Conservation (phyloP, 2,329 filamentous ascomycete species). For the Aureobasidium namibiae region DNA sequence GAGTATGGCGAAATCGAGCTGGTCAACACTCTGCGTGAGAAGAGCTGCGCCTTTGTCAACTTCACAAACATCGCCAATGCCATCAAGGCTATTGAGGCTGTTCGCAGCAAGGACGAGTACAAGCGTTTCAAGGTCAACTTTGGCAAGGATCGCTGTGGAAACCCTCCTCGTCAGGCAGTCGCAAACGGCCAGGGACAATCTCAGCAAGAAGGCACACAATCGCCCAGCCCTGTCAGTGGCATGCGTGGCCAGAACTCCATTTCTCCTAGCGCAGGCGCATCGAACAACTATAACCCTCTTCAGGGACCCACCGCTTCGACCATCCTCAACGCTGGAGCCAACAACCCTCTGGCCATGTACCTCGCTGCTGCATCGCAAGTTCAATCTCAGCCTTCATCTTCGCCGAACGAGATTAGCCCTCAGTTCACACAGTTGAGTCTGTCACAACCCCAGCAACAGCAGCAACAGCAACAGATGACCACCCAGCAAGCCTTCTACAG, state of each 20-base stretch:
- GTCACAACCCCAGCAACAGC: slow-evolving; percentile 42
- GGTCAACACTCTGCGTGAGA: slow-evolving; percentile 92
- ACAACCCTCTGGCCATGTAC: slow-evolving; percentile 90
- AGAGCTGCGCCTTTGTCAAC: slow-evolving; percentile 99
- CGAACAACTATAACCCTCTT: slow-evolving; percentile 50
- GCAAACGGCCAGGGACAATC: slow-evolving; percentile 53
- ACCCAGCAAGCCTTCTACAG: slow-evolving; percentile 78
- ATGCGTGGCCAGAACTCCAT: slow-evolving; percentile 51
- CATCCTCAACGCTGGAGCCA: slow-evolving; percentile 68
- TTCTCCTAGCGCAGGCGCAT: slow-evolving; percentile 50
- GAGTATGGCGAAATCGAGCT: slow-evolving; percentile 97
- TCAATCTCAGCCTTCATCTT: slow-evolving; percentile 43
- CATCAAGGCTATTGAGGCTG: slow-evolving; percentile 97
- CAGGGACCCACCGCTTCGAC: slow-evolving; percentile 59
- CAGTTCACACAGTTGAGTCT: slow-evolving; percentile 28
- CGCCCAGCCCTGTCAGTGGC: slow-evolving; percentile 50
- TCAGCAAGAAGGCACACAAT: slow-evolving; percentile 51
- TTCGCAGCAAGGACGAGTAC: slow-evolving; percentile 92
- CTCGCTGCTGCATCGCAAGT: slow-evolving; percentile 55
- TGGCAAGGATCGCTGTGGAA: slow-evolving; percentile 95
- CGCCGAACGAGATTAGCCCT: slow-evolving; percentile 32
- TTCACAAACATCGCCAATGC: slow-evolving; percentile 99
- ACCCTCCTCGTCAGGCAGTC: slow-evolving; percentile 78
- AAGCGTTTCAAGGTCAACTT: slow-evolving; percentile 99
- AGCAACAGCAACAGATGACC: slow-evolving; percentile 38